phyloP scores from a whole-genome alignment of 345 rosid genomes.

The Schrenkiella parvula region DNA sequence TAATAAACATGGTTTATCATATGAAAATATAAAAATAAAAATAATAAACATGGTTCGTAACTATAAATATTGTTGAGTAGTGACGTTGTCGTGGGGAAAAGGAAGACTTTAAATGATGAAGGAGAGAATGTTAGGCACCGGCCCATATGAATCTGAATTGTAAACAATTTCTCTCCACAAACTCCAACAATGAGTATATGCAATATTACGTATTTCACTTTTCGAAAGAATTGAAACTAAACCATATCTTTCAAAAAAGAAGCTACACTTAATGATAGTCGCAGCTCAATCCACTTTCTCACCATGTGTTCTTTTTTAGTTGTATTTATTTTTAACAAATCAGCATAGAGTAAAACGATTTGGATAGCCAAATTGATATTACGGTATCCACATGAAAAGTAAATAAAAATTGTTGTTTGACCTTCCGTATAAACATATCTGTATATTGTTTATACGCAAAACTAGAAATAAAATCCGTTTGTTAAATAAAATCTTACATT shows the following conservation, averaged over 20 bases:
- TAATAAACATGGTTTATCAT: background rate
- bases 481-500: too few relatives aligned
- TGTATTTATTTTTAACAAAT: too few relatives aligned
- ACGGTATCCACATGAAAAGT: too few relatives aligned
- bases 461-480: too few relatives aligned
- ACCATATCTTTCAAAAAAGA: background rate
- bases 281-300: background rate
- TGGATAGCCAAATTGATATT: too few relatives aligned
- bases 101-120: background rate
- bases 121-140: constrained; percentile 21
- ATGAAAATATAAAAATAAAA: too few relatives aligned
- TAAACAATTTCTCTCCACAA: background rate
- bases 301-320: background rate
- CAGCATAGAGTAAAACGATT: too few relatives aligned
- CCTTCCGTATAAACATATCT: too few relatives aligned
- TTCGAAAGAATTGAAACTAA: background rate
- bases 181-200: background rate
- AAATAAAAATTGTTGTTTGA: too few relatives aligned
- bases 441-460: too few relatives aligned
- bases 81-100: background rate
- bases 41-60: background rate
- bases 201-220: background rate
- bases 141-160: background rate
- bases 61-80: background rate
- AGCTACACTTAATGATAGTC: background rate